Conservation (phyloP, 73 alveolate species). For the Tetrahymena thermophila region DNA sequence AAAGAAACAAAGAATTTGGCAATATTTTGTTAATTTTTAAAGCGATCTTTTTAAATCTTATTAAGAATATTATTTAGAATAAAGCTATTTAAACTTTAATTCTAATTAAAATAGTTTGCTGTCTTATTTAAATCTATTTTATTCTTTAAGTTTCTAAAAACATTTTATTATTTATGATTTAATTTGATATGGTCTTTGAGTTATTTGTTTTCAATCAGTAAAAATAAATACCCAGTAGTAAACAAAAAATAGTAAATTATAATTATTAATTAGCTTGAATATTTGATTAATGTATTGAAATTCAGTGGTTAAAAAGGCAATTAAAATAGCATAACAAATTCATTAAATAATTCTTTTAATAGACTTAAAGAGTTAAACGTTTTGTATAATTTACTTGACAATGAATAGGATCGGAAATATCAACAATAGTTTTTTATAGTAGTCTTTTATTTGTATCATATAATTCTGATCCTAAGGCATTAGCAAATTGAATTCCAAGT, state of each 20-base stretch:
- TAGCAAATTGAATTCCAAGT: not conserved
- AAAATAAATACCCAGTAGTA: not conserved
- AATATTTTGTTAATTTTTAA: too few relatives aligned
- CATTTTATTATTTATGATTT: too few relatives aligned
- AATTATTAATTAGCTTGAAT: not conserved
- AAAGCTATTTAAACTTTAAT: too few relatives aligned
- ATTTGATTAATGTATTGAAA: too few relatives aligned
- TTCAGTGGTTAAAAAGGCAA: not conserved
- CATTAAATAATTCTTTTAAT: too few relatives aligned
- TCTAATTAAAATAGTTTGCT: too few relatives aligned
- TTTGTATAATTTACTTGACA: not conserved
- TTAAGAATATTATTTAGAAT: too few relatives aligned
- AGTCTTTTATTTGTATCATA: not conserved
- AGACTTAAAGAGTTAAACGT: not conserved
- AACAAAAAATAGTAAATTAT: too few relatives aligned
- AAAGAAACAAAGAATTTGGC: too few relatives aligned
- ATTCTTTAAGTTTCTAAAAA: too few relatives aligned
- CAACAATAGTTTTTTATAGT: not conserved
- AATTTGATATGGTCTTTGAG: not conserved
- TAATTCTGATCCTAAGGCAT: not conserved
- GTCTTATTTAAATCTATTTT: too few relatives aligned
- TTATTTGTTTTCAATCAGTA: not conserved
- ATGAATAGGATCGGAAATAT: not conserved
- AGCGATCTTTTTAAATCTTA: too few relatives aligned
- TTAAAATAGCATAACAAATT: not conserved